Percentiles rank a stretch among this genome's conserved stretches.
Evolutionary conservation across 768 basidiomycete genomes (phyloP).

Genomic region (Tylopilus plumbeoviolaceoides): DNA sequence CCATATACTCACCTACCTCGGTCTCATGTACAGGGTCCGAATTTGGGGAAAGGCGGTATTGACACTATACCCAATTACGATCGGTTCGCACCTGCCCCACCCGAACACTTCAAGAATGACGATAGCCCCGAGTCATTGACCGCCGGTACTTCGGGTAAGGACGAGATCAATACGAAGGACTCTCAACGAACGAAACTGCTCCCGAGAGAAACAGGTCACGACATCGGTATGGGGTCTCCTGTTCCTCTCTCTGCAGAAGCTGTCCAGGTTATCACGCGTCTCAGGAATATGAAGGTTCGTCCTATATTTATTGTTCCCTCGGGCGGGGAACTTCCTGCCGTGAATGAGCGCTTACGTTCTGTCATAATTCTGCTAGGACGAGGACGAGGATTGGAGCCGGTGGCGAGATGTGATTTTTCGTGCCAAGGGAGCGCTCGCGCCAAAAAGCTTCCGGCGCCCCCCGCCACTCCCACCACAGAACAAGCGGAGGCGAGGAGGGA

Average conservation of each 20-base stretch:
- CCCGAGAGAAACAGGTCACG: conserved; percentile 81
- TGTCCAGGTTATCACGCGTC: conserved; percentile 68
- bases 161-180: neutral
- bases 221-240: conserved; percentile 86
- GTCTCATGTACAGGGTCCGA: conserved; percentile 48
- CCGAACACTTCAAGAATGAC: conserved; percentile 30
- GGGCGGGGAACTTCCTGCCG: conserved; percentile 1
- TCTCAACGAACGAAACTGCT: conserved; percentile 46
- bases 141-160: neutral
- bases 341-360: conserved; percentile 1
- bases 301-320: neutral
- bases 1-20: conserved; percentile 1
- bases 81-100: conserved; percentile 58
- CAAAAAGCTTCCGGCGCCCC: conserved; percentile 23
- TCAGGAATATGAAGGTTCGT: conserved; percentile 79
- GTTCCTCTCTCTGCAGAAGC: conserved; percentile 75
- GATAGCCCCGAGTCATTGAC: conserved; percentile 48
- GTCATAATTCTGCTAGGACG: conserved; percentile 49
- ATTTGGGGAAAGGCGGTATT: conserved; percentile 75
- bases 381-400: conserved; percentile 84
- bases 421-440: conserved; percentile 56
- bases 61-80: conserved; percentile 67
- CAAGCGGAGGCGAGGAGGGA: conserved; percentile 54
- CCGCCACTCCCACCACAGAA: conserved; percentile 58
- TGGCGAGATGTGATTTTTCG: conserved; percentile 85